A percentile compares a stretch with the other conserved stretches of the same genome.
These are phyloP conservation scores for Larix kaempferi DNA, from an alignment of 75 land plant species.

Conservation along the genomic window DNA sequence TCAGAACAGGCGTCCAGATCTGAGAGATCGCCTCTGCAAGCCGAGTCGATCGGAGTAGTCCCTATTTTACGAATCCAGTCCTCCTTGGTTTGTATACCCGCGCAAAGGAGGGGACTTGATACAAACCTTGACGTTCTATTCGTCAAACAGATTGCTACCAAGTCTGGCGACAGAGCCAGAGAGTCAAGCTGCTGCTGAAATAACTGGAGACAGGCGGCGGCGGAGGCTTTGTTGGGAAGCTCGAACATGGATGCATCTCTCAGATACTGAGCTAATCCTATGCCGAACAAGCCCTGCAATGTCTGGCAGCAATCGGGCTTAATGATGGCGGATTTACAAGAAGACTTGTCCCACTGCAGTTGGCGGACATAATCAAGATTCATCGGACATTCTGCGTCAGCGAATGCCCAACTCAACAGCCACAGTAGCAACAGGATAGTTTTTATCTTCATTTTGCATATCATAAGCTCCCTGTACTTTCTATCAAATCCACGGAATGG, in stretches of 20 bases:
- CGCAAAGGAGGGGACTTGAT: slow-evolving; percentile 7
- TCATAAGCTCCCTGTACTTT: too few relatives aligned
- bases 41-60: slow-evolving; percentile 8
- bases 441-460: too few relatives aligned
- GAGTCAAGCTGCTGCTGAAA: slow-evolving; percentile 25
- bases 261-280: slow-evolving; percentile 54
- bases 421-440: too few relatives aligned
- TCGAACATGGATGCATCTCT: slow-evolving; percentile 45
- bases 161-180: slow-evolving; percentile 17
- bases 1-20: slow-evolving; percentile 33
- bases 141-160: slow-evolving; percentile 32
- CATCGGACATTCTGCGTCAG: slow-evolving; percentile 21
- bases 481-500: too few relatives aligned
- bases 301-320: slow-evolving; percentile 28
- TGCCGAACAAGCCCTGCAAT: slow-evolving; percentile 40
- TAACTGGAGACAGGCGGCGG: slow-evolving; percentile 38
- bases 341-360: slow-evolving; percentile 32
- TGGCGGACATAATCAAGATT: slow-evolving; percentile 37
- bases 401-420: too few relatives aligned
- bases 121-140: slow-evolving; percentile 28
- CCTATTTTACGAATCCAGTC: slow-evolving; percentile 21
- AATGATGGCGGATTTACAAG: slow-evolving; percentile 7
- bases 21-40: not conserved
- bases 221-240: slow-evolving; percentile 48
- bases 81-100: slow-evolving; percentile 12